A percentile compares a stretch with the other conserved stretches of the same genome.
Conservation (phyloP, 2,329 filamentous ascomycete species). For the Neofusicoccum ribis region DNA sequence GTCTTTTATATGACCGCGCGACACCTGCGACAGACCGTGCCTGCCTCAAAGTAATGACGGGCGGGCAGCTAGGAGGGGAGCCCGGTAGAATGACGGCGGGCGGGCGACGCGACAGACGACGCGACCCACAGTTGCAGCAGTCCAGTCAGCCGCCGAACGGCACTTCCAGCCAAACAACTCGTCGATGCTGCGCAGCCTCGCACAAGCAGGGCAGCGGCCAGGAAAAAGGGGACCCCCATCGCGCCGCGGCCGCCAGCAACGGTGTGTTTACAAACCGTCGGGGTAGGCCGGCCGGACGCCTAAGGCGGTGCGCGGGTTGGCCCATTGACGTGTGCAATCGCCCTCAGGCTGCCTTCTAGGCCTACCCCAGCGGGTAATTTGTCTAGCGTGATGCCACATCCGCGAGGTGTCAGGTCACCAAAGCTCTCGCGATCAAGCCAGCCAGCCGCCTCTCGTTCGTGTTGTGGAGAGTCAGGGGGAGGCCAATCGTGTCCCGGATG, state of each 20-base stretch:
- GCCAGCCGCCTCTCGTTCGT: not conserved
- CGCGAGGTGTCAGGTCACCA: constrained; percentile 16
- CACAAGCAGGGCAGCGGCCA: not conserved
- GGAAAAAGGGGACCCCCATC: not conserved
- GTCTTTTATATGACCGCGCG: not conserved
- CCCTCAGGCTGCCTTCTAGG: not conserved
- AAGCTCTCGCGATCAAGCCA: not conserved
- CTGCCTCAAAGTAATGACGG: not conserved
- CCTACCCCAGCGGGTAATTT: constrained; percentile 14
- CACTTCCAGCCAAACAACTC: constrained; percentile 9
- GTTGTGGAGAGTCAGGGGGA: constrained; percentile 13
- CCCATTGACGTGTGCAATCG: constrained; percentile 10
- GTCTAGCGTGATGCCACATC: constrained; percentile 16
- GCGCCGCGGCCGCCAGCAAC: not conserved
- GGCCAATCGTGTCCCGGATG: constrained; percentile 3
- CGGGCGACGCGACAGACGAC: not conserved
- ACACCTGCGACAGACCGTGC: not conserved
- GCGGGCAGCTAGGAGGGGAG: not conserved
- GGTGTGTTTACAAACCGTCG: constrained; percentile 14
- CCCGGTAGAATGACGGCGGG: constrained; percentile 6
- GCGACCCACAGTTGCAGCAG: constrained; percentile 7
- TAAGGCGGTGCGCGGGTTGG: not conserved
- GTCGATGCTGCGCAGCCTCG: not conserved
- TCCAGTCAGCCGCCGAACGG: not conserved
- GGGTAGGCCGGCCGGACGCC: constrained; percentile 5